Evolutionary conservation across 108 stramenopile species (phyloP), one percentile per base, ranked within the genome.

Genomic region (Aurantiochytrium sp.): DNA sequence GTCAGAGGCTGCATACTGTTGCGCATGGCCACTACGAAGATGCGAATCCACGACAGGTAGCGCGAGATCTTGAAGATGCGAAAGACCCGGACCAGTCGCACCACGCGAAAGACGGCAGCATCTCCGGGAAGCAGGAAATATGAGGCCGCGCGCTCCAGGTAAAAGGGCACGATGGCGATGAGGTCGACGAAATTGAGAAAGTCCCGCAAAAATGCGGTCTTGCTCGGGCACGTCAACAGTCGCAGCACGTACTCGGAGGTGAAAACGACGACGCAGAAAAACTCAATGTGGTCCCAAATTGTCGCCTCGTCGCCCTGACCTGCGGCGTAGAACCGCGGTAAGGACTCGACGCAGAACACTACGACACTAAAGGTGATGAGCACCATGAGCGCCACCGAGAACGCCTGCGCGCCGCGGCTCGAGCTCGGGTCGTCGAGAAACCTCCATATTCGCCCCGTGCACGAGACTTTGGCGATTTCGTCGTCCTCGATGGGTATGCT

Each of bases 141-240:
- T 2, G 73, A 52, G 24, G 68, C 31, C 17, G 37, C 34, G 6
- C 41, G 21, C 85, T 87, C 90, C 55, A 90, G 37, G 27, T 85
- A 90, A 52, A 86, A 90, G 53, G 90, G 90, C 42, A 90, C 15
- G 68, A 90, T 90, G 27, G 90, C 87, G 37, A 88, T 55, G 30
- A 90, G 42, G 42, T 90, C 90, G 39, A 90, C 39, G 55, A 88
- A 22, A 36, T 90, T 90, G 39, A 90, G 59, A 65, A 52, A 24
- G 24, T 24, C 41, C 2, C n/a, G 5, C 22, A 59, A 4, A 37
- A 87, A 65, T 8, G 17, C 37, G 45, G n/a, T 5, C 45, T 52
- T 37, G 15, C 42, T 53, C 10, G 87, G 87, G 59, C 37, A 65
- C 6, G 87, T 65, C 30, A 22, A 19, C 3, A 88, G 45, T 8